Base-by-base conservation (phyloP, 129 eudicot genomes). In the Pseudognaphalium luteoalbum region DNA sequence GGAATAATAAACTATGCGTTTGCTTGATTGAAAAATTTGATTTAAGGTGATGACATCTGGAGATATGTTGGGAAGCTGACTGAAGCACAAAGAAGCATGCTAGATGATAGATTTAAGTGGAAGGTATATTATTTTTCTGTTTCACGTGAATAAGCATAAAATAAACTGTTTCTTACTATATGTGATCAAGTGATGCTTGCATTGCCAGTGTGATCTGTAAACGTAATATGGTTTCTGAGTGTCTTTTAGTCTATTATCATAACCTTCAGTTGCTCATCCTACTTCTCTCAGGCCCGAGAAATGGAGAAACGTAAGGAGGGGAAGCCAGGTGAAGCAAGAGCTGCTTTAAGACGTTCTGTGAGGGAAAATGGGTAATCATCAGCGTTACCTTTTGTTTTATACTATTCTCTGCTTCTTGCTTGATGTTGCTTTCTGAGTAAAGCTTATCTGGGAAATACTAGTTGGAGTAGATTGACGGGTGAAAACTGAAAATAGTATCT, bases 231-330 rank as follows among this genome's bases (percentile, higher is more conserved):
- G 4, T 32, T 78, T 32, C 21, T 52, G 11, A 37, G 20, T 67
- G 21, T n/a, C 17, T 41, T 70, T 60, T 60, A 47, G 60, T 71
- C 4, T 47, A 33, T 34, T 34, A 50, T 4, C 34, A 64, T 52
- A 22, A 21, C 41, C 56, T 3, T 34, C 6, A 44, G 28, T 81
- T 59, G 0, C 16, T 30, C 22, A 25, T 64, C 16, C 3, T 7
- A 30, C 50, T 33, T 12, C 33, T 68, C 71, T 37, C 82, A 94
- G 99, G 89, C 93, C 7, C 90, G 99, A 25, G 99, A 94, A 73
- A 94, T 94, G 99, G 96, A 91, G 63, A 94, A 88, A 82, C 88
- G 97, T 59, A 91, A 85, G 77, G 99, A 94, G 74, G 96, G 97
- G 41, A 87, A 83, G 76, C 99, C 99, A 65, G 99, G 99, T 33